phyloP scores from a whole-genome alignment of 2,329 filamentous ascomycete species.

The Pseudogymnoascus sp. region DNA sequence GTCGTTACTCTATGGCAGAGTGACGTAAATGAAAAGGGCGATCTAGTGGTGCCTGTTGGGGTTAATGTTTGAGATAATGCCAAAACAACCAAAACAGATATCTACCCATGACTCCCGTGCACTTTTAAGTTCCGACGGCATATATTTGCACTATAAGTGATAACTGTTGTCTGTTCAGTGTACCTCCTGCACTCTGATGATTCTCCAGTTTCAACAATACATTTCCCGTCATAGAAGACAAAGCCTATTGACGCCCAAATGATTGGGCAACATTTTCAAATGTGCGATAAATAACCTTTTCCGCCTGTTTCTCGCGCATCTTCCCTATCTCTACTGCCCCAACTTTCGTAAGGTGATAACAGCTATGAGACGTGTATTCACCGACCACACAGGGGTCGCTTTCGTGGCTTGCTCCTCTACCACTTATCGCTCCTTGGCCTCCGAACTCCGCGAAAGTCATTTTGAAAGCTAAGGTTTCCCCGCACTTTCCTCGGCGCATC shows the following conservation, averaged over 20 bases:
- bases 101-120: not conserved
- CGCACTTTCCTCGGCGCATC: not conserved
- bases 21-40: not conserved
- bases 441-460: not conserved
- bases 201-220: too few species aligned
- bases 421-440: not conserved
- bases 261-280: too few species aligned
- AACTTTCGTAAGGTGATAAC: not conserved
- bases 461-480: not conserved
- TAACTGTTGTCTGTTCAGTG: too few species aligned
- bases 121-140: too few species aligned
- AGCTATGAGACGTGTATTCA: not conserved
- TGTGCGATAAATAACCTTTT: too few species aligned
- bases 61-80: not conserved
- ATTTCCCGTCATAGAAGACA: too few species aligned
- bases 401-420: not conserved
- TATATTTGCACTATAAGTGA: too few species aligned
- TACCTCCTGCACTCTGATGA: too few species aligned
- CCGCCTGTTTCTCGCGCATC: too few species aligned
- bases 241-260: too few species aligned
- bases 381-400: not conserved
- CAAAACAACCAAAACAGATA: not conserved
- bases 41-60: not conserved
- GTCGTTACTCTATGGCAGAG: conserved; percentile 55
- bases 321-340: too few species aligned